A percentile compares a stretch with the other conserved stretches of the same genome.
Evolutionary conservation across 2,329 filamentous ascomycete species (phyloP).

Genomic region (Harringtonia lauricola): DNA sequence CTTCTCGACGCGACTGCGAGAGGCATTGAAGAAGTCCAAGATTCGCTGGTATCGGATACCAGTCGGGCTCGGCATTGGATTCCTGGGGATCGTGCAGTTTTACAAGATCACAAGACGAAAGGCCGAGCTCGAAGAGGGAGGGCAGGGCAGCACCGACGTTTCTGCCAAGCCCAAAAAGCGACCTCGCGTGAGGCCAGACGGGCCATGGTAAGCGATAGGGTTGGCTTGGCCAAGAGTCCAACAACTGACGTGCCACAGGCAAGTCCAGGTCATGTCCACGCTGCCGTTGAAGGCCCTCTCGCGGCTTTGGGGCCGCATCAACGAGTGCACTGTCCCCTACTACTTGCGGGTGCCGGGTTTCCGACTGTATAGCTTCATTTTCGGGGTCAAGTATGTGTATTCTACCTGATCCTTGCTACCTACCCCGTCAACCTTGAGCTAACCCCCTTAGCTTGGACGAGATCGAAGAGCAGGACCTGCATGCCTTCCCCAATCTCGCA

Average conservation of each 20-base stretch:
- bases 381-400: conserved; percentile 62
- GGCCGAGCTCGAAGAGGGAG: conserved; percentile 32
- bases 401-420: not conserved
- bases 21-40: conserved; percentile 38
- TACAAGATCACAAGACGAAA: conserved; percentile 58
- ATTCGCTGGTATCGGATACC: conserved; percentile 88
- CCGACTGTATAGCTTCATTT: conserved; percentile 80
- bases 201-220: conserved; percentile 56
- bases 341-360: conserved; percentile 82
- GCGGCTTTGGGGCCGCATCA: conserved; percentile 81
- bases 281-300: conserved; percentile 85
- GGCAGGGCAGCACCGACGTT: conserved; percentile 26
- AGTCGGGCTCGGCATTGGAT: conserved; percentile 72
- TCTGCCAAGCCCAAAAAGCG: conserved; percentile 32
- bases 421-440: not conserved
- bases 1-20: conserved; percentile 40
- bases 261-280: conserved; percentile 88
- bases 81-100: conserved; percentile 73
- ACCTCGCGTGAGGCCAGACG: conserved; percentile 62
- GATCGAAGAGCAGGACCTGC: conserved; percentile 78
- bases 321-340: conserved; percentile 80
- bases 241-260: conserved; percentile 31
- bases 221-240: too few relatives aligned
- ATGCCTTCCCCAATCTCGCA: conserved; percentile 82
- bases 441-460: conserved; percentile 55